Evolutionary conservation across 176 grass and related monocot species (phyloP).

Genomic region (Hsuehochloa calcarea): DNA sequence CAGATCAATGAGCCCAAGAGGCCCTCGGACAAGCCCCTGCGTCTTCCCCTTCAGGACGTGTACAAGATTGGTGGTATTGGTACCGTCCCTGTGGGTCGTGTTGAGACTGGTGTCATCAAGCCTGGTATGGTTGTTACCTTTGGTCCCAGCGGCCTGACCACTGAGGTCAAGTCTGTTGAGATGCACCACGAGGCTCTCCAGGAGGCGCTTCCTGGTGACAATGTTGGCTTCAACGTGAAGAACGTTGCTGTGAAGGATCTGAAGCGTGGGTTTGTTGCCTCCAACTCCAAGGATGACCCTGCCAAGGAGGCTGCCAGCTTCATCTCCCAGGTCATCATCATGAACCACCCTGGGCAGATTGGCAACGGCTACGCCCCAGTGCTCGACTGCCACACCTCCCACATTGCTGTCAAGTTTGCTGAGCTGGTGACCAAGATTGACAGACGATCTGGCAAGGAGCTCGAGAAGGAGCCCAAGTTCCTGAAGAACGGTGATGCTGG

Average conservation of each 20-base stretch:
- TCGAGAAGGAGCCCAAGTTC: slow-evolving; percentile 91
- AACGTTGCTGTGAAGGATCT: slow-evolving; percentile 89
- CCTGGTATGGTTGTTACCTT: slow-evolving; percentile 88
- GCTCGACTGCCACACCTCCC: slow-evolving; percentile 88
- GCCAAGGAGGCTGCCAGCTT: slow-evolving; percentile 87
- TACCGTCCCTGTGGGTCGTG: slow-evolving; percentile 45
- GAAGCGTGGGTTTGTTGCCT: slow-evolving; percentile 77
- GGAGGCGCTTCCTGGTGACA: slow-evolving; percentile 80
- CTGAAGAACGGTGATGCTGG: slow-evolving; percentile 90
- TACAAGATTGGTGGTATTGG: too few species aligned
- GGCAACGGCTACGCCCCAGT: slow-evolving; percentile 87
- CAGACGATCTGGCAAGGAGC: slow-evolving; percentile 85
- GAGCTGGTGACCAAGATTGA: slow-evolving; percentile 89
- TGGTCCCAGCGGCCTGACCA: slow-evolving; percentile 68
- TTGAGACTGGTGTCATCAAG: slow-evolving; percentile 79
- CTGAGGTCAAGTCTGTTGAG: slow-evolving; percentile 93
- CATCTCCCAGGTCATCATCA: slow-evolving; percentile 93
- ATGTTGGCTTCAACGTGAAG: slow-evolving; percentile 84
- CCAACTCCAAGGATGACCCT: slow-evolving; percentile 93
- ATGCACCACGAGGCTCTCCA: slow-evolving; percentile 90
- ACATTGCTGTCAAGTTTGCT: slow-evolving; percentile 91
- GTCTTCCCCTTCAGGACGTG: too few species aligned
- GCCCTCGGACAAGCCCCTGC: too few species aligned
- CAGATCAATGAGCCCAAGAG: too few species aligned
- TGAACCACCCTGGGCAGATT: slow-evolving; percentile 94